phyloP scores from a whole-genome alignment of 768 basidiomycete genomes.

The Coprinopsis sp. region DNA sequence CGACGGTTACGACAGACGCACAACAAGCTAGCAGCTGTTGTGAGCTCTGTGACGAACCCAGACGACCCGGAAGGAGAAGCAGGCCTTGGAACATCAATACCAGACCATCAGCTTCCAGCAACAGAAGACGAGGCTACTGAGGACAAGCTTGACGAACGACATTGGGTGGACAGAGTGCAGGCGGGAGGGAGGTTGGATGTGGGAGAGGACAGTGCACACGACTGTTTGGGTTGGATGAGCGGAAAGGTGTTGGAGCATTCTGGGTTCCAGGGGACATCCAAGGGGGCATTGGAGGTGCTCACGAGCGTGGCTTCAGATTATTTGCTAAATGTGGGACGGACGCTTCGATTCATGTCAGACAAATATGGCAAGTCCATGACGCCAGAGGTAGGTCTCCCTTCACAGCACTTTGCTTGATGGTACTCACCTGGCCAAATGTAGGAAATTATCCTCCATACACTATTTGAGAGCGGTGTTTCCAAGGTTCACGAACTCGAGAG shows the following conservation, averaged over 20 bases:
- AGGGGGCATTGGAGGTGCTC: constrained; percentile 71
- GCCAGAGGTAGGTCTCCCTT: constrained; percentile 62
- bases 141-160: constrained; percentile 54
- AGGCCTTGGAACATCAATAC: constrained; percentile 23
- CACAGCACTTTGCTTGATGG: not conserved
- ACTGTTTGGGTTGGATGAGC: constrained; percentile 70
- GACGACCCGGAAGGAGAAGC: constrained; percentile 35
- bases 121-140: constrained; percentile 35
- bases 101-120: constrained; percentile 18
- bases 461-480: constrained; percentile 85
- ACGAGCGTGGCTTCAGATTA: constrained; percentile 77
- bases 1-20: constrained; percentile 71
- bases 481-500: constrained; percentile 75
- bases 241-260: constrained; percentile 81
- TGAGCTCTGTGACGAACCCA: constrained; percentile 25
- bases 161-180: constrained; percentile 42
- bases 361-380: constrained; percentile 79
- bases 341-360: constrained; percentile 77
- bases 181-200: constrained; percentile 43
- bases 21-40: constrained; percentile 60
- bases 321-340: constrained; percentile 79
- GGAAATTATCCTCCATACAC: constrained; percentile 91
- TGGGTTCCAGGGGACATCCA: constrained; percentile 91
- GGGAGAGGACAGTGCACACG: constrained; percentile 52
- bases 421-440: constrained; percentile 22